These are phyloP conservation scores for Tetraselmis chui DNA, from an alignment of 139 green algal genomes.

Conservation along the genomic window DNA sequence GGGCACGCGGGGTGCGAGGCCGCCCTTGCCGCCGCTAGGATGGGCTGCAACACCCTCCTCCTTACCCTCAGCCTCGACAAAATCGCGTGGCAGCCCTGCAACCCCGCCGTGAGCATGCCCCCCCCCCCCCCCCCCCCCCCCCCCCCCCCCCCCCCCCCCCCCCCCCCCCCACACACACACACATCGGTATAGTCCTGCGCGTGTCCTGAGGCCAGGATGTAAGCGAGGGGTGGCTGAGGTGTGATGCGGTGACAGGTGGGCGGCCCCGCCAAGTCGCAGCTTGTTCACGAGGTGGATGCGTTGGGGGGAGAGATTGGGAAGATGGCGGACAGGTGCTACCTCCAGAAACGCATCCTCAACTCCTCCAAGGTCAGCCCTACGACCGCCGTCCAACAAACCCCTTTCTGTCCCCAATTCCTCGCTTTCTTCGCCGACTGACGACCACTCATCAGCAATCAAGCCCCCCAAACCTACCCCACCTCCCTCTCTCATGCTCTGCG, in stretches of 20 bases:
- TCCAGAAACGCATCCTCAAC: conserved; percentile 96
- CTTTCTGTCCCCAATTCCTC: too few species aligned
- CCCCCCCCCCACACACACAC: too few species aligned
- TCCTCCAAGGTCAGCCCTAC: conserved; percentile 66
- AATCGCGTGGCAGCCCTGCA: conserved; percentile 95
- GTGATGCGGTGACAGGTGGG: conserved; percentile 39
- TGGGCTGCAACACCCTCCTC: conserved; percentile 83
- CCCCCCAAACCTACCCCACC: neutral
- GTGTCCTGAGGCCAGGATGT: too few species aligned
- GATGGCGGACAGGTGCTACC: conserved; percentile 85
- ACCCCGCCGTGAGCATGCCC: conserved; percentile 44
- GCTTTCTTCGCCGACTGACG: too few species aligned
- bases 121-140: too few species aligned
- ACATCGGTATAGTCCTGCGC: too few species aligned
- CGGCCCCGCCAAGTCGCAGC: conserved; percentile 87
- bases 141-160: too few species aligned
- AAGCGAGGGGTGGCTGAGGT: neutral
- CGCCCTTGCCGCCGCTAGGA: conserved; percentile 78
- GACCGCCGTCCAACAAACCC: too few species aligned
- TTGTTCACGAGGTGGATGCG: conserved; percentile 95
- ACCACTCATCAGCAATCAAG: too few species aligned
- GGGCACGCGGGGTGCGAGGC: conserved; percentile 96
- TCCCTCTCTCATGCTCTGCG: neutral
- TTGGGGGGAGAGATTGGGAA: conserved; percentile 91
- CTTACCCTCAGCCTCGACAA: conserved; percentile 91